Percentiles rank a stretch among this genome's conserved stretches.
These are phyloP conservation scores for Globisporangium solare DNA, from an alignment of 352 stramenopile genomes.

Conservation along the genomic window DNA sequence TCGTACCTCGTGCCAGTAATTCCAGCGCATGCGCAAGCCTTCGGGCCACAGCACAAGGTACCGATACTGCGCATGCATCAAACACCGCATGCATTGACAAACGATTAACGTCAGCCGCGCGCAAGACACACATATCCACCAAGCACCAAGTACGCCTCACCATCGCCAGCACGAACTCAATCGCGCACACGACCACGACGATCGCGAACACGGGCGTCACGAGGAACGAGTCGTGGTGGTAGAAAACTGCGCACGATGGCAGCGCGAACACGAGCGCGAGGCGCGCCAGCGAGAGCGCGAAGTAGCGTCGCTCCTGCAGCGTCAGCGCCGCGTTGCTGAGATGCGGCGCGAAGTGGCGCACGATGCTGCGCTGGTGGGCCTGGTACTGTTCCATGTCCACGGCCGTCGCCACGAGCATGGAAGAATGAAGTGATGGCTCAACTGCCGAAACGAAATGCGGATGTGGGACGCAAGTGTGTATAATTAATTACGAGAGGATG, in stretches of 20 bases:
- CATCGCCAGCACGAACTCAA: constrained; percentile 46
- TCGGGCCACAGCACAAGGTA: constrained; percentile 71
- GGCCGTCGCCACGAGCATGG: constrained; percentile 28
- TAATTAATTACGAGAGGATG: no score
- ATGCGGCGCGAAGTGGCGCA: constrained; percentile 67
- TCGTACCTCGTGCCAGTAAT: constrained; percentile 66
- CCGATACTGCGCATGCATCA: constrained; percentile 38
- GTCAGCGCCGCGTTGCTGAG: constrained; percentile 44
- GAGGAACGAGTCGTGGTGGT: constrained; percentile 48
- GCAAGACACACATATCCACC: neutral
- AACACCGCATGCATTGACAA: neutral
- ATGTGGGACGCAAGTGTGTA: no score
- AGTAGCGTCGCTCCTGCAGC: constrained; percentile 51
- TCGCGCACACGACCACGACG: constrained; percentile 39
- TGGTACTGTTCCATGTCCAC: constrained; percentile 30
- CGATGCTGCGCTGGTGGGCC: constrained; percentile 66
- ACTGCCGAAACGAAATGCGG: no score
- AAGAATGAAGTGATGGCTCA: neutral
- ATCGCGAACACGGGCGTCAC: constrained; percentile 60
- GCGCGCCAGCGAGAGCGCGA: constrained; percentile 44
- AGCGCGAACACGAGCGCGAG: constrained; percentile 49
- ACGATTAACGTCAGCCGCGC: neutral
- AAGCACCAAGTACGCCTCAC: constrained; percentile 19
- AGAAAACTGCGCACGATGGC: constrained; percentile 42
- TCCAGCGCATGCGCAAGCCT: constrained; percentile 57